Evolutionary conservation across 768 basidiomycete genomes (phyloP), one percentile per base, ranked within the genome.

Genomic region (Mycena indigotica): DNA sequence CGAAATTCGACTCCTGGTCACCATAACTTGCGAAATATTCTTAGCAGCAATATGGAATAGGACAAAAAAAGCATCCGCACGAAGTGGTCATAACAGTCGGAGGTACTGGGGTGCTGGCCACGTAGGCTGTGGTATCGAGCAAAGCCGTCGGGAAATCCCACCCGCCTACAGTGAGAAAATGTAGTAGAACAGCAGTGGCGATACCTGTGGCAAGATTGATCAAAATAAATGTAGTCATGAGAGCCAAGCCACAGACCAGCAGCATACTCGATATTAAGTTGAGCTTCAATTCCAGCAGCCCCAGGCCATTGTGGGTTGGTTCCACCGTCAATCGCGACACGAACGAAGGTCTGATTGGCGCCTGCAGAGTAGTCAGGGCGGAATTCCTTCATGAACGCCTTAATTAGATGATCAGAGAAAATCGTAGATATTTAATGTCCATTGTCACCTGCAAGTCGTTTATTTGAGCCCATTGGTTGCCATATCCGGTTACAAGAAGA

Each of bases 31-130:
- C 3, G 21, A 28, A 39, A 19, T 38, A 3, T 21, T 35, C n/a
- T n/a, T n/a, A n/a, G n/a, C 55, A 50, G 15, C 41, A 12, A 23
- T 16, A 12, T 44, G 49, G 32, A 23, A 16, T 50, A 21, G 15
- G 38, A 3, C 32, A n/a, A 8, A 38, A 6, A 44, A 15, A 16
- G 15, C 12, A 15, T n/a, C n/a, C 56, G 41, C 52, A 81, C 77
- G 75, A 77, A 73, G 58, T 80, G 77, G 49, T 83, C 81, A 45
- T 77, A 71, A 38, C 82, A 77, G 3, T 70, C 73, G 63, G 83
- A 81, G 58, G 77, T 75, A 0, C 75, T 79, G 3, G 79, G 75
- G 26, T 80, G 78, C 1, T 76, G 72, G 64, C 78, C 77, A 17
- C 77, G 78, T 3, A 76, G 59, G n/a, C 59, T 58, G n/a, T 64